Conservation (phyloP, 768 basidiomycete genomes). For the Xerocomellus chrysenteron region DNA sequence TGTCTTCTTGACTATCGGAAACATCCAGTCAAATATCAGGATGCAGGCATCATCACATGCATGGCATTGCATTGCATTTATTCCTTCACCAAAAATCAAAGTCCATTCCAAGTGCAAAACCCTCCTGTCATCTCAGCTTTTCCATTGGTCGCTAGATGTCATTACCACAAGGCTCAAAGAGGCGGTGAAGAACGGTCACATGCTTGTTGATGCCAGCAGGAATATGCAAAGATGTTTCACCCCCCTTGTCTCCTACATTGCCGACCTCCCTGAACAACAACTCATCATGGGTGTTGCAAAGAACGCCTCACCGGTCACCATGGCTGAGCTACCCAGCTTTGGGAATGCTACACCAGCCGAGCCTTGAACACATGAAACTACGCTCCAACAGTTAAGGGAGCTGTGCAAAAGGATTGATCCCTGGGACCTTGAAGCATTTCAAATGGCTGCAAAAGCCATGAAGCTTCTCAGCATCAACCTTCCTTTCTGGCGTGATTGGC, state of each 20-base stretch:
- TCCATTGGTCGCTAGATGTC: background rate
- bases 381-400: background rate
- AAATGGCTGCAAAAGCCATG: background rate
- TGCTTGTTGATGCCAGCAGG: slow-evolving; percentile 23
- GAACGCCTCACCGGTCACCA: slow-evolving; percentile 13
- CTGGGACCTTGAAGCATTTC: slow-evolving; percentile 29
- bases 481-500: slow-evolving; percentile 4
- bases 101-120: background rate
- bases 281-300: slow-evolving; percentile 7
- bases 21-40: background rate
- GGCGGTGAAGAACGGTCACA: background rate
- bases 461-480: background rate
- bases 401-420: slow-evolving; percentile 12
- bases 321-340: slow-evolving; percentile 11
- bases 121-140: background rate
- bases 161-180: background rate
- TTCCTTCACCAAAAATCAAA: background rate
- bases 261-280: slow-evolving; percentile 20
- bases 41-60: background rate
- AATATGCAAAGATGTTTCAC: slow-evolving; percentile 2
- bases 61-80: background rate
- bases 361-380: background rate
- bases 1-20: background rate
- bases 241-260: slow-evolving; percentile 13
- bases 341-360: slow-evolving; percentile 2